A percentile compares a stretch with the other conserved stretches of the same genome.
Conservation (phyloP, 2,329 filamentous ascomycete genomes). For the Helminthosporium solani region DNA sequence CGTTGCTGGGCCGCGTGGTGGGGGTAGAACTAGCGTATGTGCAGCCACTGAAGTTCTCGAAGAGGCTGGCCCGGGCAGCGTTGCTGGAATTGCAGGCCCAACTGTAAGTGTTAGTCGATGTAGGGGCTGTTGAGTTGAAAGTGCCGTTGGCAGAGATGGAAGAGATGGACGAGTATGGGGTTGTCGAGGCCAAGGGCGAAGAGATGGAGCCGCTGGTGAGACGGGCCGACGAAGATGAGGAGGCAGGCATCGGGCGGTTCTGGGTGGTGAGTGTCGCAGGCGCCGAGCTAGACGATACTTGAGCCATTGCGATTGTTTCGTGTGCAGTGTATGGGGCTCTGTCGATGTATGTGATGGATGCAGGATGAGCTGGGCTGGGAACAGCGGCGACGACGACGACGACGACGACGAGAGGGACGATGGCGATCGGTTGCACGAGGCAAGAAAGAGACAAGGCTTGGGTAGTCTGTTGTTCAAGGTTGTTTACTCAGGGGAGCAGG, state of each 20-base stretch:
- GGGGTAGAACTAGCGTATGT: background rate
- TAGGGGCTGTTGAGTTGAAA: background rate
- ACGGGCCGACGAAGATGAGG: background rate
- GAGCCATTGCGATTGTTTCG: background rate
- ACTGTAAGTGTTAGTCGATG: background rate
- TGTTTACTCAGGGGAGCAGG: background rate
- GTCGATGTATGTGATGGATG: background rate
- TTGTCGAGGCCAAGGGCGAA: background rate
- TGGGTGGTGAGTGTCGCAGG: background rate
- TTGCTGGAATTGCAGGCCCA: slow-evolving; percentile 1
- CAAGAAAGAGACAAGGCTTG: background rate
- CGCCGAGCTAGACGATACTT: background rate
- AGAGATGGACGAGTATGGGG: background rate
- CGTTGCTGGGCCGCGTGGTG: background rate
- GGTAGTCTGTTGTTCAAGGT: too few relatives aligned
- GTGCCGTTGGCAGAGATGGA: slow-evolving; percentile 1
- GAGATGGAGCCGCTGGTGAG: background rate
- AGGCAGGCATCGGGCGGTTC: background rate
- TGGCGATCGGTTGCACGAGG: background rate
- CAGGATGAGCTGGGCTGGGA: background rate
- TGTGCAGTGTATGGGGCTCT: background rate
- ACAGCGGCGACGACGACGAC: background rate
- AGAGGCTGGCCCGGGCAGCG: background rate
- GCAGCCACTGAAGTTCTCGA: background rate
- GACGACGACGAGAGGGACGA: background rate